Base-by-base conservation (phyloP, 2,329 filamentous ascomycete genomes). In the Xylaria sp. region DNA sequence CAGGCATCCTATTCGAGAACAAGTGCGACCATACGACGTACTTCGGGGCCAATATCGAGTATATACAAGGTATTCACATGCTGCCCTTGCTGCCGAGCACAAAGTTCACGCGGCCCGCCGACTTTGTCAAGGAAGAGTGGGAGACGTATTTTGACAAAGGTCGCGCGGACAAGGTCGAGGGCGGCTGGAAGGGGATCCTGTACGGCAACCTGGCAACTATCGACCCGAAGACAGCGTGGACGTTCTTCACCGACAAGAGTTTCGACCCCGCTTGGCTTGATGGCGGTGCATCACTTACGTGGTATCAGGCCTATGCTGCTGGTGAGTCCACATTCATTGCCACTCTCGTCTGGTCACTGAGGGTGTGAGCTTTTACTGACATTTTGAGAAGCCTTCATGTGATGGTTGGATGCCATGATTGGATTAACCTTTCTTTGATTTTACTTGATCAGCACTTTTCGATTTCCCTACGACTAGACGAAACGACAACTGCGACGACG, bases 11-110 rank as follows among this genome's bases (percentile, higher is more conserved):
- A 8, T 98, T 97, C 72, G 94, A 98, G 78, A 97, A 97, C 81
- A 98, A 98, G 78, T 85, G 93, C 57, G 92, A 98, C 75, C 92
- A 97, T 77, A 90, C 91, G 3, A 97, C 94, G 0, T 97, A 92
- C 78, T 97, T 97, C 72, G 92, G 92, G 47, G 76, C 80, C 53
- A 86, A 89, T 60, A 83, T 87, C 12, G 89, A 94, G 76, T 92
- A 87, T 70, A 85, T 96, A 64, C 79, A 86, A 71, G 90, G 91
- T 61, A 91, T 91, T 65, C 89, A 92, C 77, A 91, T 92, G 88
- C 78, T 91, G 23, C 89, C 89, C 5, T 75, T 90, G 28, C 80
- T 86, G 47, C 87, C 89, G 1, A 72, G 76, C 58, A 89, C 89
- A 1, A 81, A 88, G 4, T 86, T 91, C 62, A 87, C 88, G 4